Conservation (phyloP, 768 basidiomycete species). For the Russula emetica region DNA sequence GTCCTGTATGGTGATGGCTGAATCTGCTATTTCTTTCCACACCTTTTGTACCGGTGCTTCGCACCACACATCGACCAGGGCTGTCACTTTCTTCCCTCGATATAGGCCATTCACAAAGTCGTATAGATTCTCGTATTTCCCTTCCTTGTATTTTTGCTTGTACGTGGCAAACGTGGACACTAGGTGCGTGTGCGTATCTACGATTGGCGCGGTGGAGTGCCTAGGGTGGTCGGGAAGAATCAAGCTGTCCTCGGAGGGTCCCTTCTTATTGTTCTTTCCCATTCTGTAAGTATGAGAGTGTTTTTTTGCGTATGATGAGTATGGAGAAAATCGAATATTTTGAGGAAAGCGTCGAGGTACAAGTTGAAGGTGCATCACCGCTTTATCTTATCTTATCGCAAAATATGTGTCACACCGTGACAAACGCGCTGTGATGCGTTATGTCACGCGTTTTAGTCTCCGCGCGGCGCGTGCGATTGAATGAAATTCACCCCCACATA, state of each 20-base stretch:
- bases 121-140: constrained; percentile 50
- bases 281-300: background rate
- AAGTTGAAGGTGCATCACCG: background rate
- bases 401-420: background rate
- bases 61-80: constrained; percentile 86
- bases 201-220: constrained; percentile 40
- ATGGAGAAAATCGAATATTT: background rate
- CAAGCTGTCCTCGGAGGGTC: constrained; percentile 21
- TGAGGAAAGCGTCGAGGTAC: background rate
- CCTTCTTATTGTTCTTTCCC: constrained; percentile 28
- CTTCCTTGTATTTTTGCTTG: constrained; percentile 54
- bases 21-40: constrained; percentile 74
- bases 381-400: background rate
- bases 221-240: constrained; percentile 22
- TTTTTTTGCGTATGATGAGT: background rate
- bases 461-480: constrained; percentile 2
- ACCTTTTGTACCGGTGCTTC: constrained; percentile 62
- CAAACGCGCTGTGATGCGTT: constrained; percentile 24
- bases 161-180: constrained; percentile 67
- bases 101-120: constrained; percentile 68
- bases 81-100: constrained; percentile 50
- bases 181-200: constrained; percentile 88
- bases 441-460: constrained; percentile 28
- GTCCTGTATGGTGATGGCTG: constrained; percentile 50
- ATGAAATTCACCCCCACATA: background rate